Evolutionary conservation across 2,329 filamentous ascomycete species (phyloP).

Genomic region (Curvularia eragrostidis): DNA sequence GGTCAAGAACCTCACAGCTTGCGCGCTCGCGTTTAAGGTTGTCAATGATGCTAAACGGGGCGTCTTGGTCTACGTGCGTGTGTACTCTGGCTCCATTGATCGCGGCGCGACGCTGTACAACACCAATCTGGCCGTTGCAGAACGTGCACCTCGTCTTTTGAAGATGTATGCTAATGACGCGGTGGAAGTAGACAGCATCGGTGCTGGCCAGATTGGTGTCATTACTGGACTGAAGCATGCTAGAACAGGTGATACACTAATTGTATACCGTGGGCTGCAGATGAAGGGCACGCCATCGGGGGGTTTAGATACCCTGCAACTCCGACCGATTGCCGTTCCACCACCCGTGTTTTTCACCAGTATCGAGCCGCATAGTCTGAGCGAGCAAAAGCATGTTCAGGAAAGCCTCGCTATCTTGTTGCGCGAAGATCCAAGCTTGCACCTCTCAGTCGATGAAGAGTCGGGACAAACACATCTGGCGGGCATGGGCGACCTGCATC

Average conservation of each 20-base stretch:
- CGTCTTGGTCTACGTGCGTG: slow-evolving; percentile 87
- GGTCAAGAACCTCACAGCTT: slow-evolving; percentile 70
- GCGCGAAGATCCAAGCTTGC: slow-evolving; percentile 89
- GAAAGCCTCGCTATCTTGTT: slow-evolving; percentile 78
- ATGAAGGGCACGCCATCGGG: slow-evolving; percentile 69
- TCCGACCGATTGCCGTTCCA: slow-evolving; percentile 86
- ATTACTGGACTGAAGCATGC: slow-evolving; percentile 88
- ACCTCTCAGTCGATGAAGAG: slow-evolving; percentile 84
- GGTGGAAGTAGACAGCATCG: slow-evolving; percentile 80
- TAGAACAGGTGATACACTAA: slow-evolving; percentile 91
- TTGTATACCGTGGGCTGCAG: slow-evolving; percentile 71
- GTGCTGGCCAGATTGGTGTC: slow-evolving; percentile 90
- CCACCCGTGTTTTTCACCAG: slow-evolving; percentile 97
- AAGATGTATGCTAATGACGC: slow-evolving; percentile 91
- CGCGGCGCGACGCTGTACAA: slow-evolving; percentile 83
- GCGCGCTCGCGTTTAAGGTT: slow-evolving; percentile 86
- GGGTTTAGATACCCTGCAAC: slow-evolving; percentile 75
- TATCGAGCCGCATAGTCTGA: slow-evolving; percentile 78
- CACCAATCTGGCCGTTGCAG: slow-evolving; percentile 79
- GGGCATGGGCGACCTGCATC: slow-evolving; percentile 94
- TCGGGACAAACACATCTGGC: slow-evolving; percentile 92
- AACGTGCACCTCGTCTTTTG: slow-evolving; percentile 79
- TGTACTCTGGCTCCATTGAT: slow-evolving; percentile 83
- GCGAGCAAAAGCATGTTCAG: slow-evolving; percentile 80
- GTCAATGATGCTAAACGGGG: slow-evolving; percentile 86